These are phyloP conservation scores for Apostasia shenzhenica DNA, from an alignment of 106 monocot species.

Conservation along the genomic window DNA sequence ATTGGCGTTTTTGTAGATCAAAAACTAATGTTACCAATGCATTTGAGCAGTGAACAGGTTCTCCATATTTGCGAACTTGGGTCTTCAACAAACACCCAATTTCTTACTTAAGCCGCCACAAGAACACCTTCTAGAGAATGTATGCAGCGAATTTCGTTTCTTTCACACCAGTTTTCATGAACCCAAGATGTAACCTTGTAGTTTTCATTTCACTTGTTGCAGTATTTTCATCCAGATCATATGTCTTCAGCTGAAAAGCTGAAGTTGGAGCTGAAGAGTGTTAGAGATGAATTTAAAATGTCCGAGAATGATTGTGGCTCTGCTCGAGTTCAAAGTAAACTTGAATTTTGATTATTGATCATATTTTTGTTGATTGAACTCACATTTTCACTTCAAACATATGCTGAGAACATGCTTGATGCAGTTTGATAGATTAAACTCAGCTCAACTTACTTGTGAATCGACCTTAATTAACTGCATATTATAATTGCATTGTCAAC, in stretches of 20 bases:
- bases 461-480: too few relatives aligned
- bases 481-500: too few relatives aligned
- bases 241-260: slow-evolving; percentile 93
- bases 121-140: slow-evolving; percentile 76
- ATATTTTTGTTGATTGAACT: background rate
- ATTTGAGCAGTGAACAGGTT: slow-evolving; percentile 40
- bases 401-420: background rate
- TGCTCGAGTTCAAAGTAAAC: slow-evolving; percentile 82
- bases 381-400: background rate
- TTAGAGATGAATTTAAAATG: slow-evolving; percentile 94
- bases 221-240: slow-evolving; percentile 92
- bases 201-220: slow-evolving; percentile 7
- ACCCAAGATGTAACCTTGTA: background rate
- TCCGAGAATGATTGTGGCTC: slow-evolving; percentile 97
- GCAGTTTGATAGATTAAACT: background rate
- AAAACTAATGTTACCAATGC: background rate
- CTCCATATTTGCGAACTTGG: slow-evolving; percentile 37
- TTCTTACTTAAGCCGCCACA: slow-evolving; percentile 64
- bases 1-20: background rate
- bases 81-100: slow-evolving; percentile 28
- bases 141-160: slow-evolving; percentile 10
- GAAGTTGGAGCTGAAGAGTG: slow-evolving; percentile 74
- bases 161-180: background rate
- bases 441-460: too few relatives aligned
- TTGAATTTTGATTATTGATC: background rate